Evolutionary conservation across 139 green algal genomes (phyloP).

Genomic region (Chlamydomonas sp.): DNA sequence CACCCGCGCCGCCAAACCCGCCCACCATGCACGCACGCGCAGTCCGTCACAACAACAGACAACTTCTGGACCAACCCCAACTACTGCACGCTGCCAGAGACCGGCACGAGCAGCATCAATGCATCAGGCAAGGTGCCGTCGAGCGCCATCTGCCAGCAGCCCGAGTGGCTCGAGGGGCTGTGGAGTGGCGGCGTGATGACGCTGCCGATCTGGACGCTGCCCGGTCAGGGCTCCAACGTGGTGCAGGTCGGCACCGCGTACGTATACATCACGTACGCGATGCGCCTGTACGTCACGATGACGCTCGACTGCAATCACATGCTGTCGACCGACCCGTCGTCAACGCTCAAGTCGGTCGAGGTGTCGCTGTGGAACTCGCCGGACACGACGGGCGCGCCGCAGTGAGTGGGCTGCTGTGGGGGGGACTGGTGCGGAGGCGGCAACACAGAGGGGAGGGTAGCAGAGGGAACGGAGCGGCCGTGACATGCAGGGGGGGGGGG

Average conservation of each 20-base stretch:
- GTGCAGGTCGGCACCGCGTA: conserved; percentile 9
- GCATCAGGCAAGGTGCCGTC: conserved; percentile 1
- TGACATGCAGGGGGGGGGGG: background rate
- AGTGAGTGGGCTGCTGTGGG: background rate
- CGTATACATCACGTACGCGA: conserved; percentile 25
- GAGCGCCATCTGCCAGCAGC: conserved; percentile 7
- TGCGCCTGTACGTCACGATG: conserved; percentile 28
- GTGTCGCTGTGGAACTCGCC: background rate
- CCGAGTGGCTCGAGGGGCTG: background rate
- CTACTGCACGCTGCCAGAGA: conserved; percentile 7
- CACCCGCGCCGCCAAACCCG: too few relatives aligned
- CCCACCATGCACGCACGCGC: too few relatives aligned
- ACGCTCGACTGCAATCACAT: conserved; percentile 29
- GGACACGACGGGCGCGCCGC: background rate
- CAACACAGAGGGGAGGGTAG: background rate
- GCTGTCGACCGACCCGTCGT: conserved; percentile 12
- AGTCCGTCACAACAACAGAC: background rate
- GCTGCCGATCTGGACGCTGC: conserved; percentile 4
- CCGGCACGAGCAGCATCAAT: background rate
- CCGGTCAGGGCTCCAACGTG: background rate
- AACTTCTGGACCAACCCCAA: conserved; percentile 8
- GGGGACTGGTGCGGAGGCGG: background rate
- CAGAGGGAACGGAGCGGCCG: background rate
- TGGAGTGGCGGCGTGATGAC: background rate
- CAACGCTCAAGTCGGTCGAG: background rate